Conservation (phyloP, 164 flowering plant genomes). For the Sextonia rubra region DNA sequence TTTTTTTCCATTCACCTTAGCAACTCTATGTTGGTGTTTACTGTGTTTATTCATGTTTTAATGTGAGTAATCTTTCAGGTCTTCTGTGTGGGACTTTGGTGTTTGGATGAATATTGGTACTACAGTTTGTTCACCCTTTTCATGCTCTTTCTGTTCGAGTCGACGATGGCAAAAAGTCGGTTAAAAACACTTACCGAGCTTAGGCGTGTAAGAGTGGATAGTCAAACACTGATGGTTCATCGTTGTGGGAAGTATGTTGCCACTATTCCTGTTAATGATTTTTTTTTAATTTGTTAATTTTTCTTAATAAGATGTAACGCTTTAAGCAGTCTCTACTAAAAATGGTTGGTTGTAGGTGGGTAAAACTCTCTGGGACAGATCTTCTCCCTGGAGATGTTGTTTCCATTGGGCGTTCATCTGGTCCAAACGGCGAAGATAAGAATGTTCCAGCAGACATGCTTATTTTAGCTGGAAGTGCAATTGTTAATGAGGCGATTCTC, state of each 20-base stretch:
- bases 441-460: constrained; percentile 98
- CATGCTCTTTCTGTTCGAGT: constrained; percentile 98
- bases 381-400: constrained; percentile 98
- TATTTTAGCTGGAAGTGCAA: constrained; percentile 92
- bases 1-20: background rate
- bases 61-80: constrained; percentile 40
- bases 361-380: constrained; percentile 79
- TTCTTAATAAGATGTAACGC: background rate
- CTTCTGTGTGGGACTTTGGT: constrained; percentile 98
- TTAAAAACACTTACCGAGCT: constrained; percentile 90
- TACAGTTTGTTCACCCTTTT: constrained; percentile 95
- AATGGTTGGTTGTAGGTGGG: constrained; percentile 60
- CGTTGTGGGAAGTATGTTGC: constrained; percentile 90
- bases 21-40: background rate
- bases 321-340: constrained; percentile 3
- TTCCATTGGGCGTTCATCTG: constrained; percentile 85
- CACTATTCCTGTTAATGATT: background rate
- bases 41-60: background rate
- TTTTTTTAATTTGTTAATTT: background rate
- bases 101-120: constrained; percentile 98
- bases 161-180: constrained; percentile 97
- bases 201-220: constrained; percentile 90
- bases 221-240: constrained; percentile 84
- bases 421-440: constrained; percentile 79
- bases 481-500: constrained; percentile 96